phyloP scores from a whole-genome alignment of 1,284 basidiomycete species.

The Mycena citricolor region DNA sequence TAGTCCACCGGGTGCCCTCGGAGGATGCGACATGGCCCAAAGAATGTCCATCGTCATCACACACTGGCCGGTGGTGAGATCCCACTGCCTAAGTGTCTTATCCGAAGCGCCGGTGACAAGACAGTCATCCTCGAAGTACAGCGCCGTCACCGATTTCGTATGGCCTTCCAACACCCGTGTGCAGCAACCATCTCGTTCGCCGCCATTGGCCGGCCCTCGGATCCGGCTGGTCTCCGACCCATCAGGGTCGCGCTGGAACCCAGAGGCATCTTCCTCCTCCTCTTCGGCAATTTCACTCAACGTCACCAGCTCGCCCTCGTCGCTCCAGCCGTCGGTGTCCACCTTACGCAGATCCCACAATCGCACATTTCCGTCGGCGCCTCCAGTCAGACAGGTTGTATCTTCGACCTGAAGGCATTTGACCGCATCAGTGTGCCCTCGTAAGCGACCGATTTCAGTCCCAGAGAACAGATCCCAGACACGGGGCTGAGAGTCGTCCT shows the following conservation, averaged over 20 bases:
- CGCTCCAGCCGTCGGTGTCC: constrained; percentile 69
- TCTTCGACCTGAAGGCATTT: constrained; percentile 95
- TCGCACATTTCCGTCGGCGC: constrained; percentile 80
- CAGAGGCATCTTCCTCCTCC: constrained; percentile 42
- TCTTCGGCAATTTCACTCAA: constrained; percentile 66
- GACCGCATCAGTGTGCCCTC: constrained; percentile 78
- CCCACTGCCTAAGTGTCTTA: constrained; percentile 98
- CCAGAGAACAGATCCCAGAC: constrained; percentile 90
- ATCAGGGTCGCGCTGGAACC: constrained; percentile 34
- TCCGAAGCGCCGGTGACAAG: constrained; percentile 97
- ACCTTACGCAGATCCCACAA: constrained; percentile 87
- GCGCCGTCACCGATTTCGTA: constrained; percentile 85
- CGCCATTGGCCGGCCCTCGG: constrained; percentile 32
- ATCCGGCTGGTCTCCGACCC: constrained; percentile 37
- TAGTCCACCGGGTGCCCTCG: constrained; percentile 42
- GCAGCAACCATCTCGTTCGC: constrained; percentile 55
- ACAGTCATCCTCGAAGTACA: constrained; percentile 95
- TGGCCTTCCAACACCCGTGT: constrained; percentile 86
- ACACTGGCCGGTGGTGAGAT: constrained; percentile 95
- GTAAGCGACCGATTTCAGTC: constrained; percentile 76
- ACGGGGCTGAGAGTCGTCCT: constrained; percentile 74
- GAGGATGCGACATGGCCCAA: constrained; percentile 96
- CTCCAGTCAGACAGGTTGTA: constrained; percentile 87
- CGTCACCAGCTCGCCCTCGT: constrained; percentile 52
- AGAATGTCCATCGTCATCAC: constrained; percentile 99